Base-by-base conservation (phyloP, 2,329 filamentous ascomycete species). In the Phialemonium atrogriseum region DNA sequence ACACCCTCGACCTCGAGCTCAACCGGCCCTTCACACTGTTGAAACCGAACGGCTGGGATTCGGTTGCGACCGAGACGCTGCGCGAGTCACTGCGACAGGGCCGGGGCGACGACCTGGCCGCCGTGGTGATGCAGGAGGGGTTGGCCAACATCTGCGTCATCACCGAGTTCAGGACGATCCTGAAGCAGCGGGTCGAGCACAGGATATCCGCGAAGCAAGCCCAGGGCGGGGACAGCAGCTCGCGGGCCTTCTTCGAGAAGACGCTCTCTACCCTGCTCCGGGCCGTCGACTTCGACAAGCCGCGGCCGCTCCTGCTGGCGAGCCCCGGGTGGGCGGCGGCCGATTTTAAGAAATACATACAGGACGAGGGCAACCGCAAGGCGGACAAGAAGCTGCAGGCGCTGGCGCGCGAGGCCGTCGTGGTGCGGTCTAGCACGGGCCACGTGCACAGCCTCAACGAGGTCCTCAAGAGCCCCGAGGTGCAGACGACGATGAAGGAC, bases 91-190 rank as follows among this genome's bases (percentile, higher is more conserved):
- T 89, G 10, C 79, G 84, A 46, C 77, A 84, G 44, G 80, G 85
- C 42, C 79, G 80, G 48, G 78, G 83, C 39, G 87, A 86, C 1
- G 82, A 89, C 39, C 71, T 94, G 12, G 85, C 87, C 34, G 89
- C 91, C 0, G 80, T 96, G 1, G 84, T 96, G 15, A 89, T 98
- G 82, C 84, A 94, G 47, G 89, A 96, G 48, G 83, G 84, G 11
- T 57, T 84, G 11, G 83, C 85, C 35, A 86, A 88, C 54, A 83
- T 91, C 41, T 89, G 84, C 55, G 68, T 88, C 14, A 82, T 91
- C 34, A 88, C 82, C 3, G 78, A 86, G 49, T 79, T 81, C 54
- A 81, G 85, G 45, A 89, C 84, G 4, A 70, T 89, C 17, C 58
- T 87, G 34, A 80, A 84, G 44, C 77, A 83, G 48, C 61, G 69